Base-by-base conservation (phyloP, 805 yeast species). In the Suhomyces tanzawaensis region DNA sequence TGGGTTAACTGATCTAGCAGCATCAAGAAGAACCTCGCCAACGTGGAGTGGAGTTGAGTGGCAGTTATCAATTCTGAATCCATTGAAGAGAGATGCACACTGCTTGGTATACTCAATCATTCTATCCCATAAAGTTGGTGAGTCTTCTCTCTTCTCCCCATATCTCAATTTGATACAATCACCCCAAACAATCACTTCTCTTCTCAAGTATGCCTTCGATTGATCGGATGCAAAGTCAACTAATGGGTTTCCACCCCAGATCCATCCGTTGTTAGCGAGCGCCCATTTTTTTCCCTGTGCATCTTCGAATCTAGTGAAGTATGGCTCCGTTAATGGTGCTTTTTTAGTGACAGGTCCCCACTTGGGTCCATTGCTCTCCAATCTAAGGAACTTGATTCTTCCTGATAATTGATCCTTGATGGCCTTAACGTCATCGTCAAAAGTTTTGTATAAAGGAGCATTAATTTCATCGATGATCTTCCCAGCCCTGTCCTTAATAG, bases 151-250 rank as follows among this genome's bases (percentile, higher is more conserved):
- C 3, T 71, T 65, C 0, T 64, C 44, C 3, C 98, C 99, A 57
- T 89, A 91, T 42, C 99, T 74, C 46, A 91, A 69, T 58, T 91
- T 91, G 39, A 91, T 90, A 69, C 99, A 91, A 57, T 91, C 99
- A 3, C 96, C 93, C 99, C 99, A 91, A 18, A 91, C 86, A 48
- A 91, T 89, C 9, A 91, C 95, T 60, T 91, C 96, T 56, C 99
- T 77, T 37, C 95, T 73, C 34, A 91, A 63, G 55, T 93, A 91
- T 3, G 95, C 90, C 53, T 78, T 83, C 4, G 95, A 79, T 38
- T 80, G 51, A 19, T 72, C 60, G 0, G 95, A 84, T 0, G 98
- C 99, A 73, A 91, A 91, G 63, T 91, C 98, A 3, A 87, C 83
- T 40, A 90, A 63, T 2, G 98, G 97, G 49, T 91, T 82, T 8